Evolutionary conservation across 345 rosid species (phyloP).

Genomic region (Populus nigra): DNA sequence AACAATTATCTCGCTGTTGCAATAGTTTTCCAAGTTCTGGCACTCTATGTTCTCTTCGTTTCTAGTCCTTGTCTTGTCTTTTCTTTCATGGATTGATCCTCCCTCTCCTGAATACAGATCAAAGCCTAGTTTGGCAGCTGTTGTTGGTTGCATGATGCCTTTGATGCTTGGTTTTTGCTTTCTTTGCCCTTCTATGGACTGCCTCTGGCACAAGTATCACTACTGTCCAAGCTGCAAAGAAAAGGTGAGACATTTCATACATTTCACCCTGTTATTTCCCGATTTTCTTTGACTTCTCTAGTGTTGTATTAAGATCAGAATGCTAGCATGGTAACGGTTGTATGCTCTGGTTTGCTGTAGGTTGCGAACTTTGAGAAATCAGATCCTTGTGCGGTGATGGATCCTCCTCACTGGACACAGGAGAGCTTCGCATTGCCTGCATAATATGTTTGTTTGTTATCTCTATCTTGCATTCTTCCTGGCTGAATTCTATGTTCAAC

Average conservation of each 20-base stretch:
- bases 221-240: constrained; percentile 76
- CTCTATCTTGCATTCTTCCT: neutral
- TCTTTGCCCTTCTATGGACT: constrained; percentile 91
- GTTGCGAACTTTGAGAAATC: constrained; percentile 85
- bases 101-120: constrained; percentile 44
- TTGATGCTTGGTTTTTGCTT: constrained; percentile 87
- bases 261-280: neutral
- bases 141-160: constrained; percentile 95
- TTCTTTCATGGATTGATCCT: neutral
- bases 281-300: neutral
- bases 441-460: neutral
- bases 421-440: constrained; percentile 84
- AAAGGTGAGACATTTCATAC: constrained; percentile 38
- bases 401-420: constrained; percentile 74
- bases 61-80: neutral
- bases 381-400: constrained; percentile 80
- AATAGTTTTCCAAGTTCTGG: neutral
- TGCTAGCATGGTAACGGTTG: neutral
- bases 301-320: neutral
- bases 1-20: neutral
- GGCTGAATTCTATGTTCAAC: neutral
- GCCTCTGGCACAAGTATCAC: constrained; percentile 98
- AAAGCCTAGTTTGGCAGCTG: constrained; percentile 83
- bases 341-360: constrained; percentile 36
- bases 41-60: neutral